A percentile compares a stretch with the other conserved stretches of the same genome.
Evolutionary conservation across 2,329 filamentous ascomycete species (phyloP).

Genomic region (Ambrosiella cleistominuta): DNA sequence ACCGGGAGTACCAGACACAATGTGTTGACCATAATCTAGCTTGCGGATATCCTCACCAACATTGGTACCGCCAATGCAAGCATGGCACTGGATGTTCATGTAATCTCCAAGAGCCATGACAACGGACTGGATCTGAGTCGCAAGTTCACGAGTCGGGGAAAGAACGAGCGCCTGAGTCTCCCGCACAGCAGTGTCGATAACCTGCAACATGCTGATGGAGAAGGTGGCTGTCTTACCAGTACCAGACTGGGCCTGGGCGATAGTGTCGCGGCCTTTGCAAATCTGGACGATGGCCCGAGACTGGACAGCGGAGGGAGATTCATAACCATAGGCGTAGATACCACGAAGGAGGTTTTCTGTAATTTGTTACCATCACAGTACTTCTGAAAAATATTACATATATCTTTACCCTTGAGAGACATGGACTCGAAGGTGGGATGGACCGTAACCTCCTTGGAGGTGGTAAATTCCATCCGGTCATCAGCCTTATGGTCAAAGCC

Average conservation of each 20-base stretch:
- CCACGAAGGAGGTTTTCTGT: constrained; percentile 79
- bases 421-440: constrained; percentile 89
- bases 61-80: constrained; percentile 95
- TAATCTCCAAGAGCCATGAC: constrained; percentile 99
- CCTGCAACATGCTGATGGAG: constrained; percentile 88
- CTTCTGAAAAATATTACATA: neutral
- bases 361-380: neutral
- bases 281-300: constrained; percentile 97
- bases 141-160: constrained; percentile 88
- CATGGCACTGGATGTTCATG: constrained; percentile 99
- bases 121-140: constrained; percentile 95
- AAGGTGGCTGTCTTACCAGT: constrained; percentile 96
- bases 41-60: constrained; percentile 96
- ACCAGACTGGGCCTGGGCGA: constrained; percentile 92
- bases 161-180: constrained; percentile 91
- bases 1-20: constrained; percentile 93
- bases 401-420: constrained; percentile 61
- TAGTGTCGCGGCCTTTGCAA: constrained; percentile 97
- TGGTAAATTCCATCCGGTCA: constrained; percentile 95
- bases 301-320: constrained; percentile 93
- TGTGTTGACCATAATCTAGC: constrained; percentile 93
- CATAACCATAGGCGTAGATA: constrained; percentile 96
- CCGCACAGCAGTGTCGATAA: constrained; percentile 82
- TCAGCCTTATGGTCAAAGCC: constrained; percentile 80
- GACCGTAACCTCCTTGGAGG: constrained; percentile 92